Base-by-base conservation (phyloP, 2,329 filamentous ascomycete genomes). In the Colletotrichum lini region DNA sequence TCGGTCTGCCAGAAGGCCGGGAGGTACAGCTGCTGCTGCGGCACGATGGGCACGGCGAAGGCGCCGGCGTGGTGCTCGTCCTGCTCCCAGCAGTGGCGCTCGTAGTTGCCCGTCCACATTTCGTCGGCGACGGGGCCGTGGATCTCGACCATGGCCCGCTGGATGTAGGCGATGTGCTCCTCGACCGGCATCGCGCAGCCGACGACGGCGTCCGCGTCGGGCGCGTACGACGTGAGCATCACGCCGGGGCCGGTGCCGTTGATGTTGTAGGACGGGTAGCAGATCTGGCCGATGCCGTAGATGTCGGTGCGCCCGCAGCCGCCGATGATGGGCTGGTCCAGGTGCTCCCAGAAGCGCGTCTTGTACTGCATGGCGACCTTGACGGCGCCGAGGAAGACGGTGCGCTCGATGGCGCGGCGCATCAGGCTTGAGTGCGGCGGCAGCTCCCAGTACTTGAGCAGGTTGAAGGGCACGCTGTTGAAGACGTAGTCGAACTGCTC, bases 1-100 rank as follows among this genome's bases (percentile, higher is more conserved):
- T 91, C 88, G 0, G 89, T 91, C 73, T 88, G 82, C 73, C 88
- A 90, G 74, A 89, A 91, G 0, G 88, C 87, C 0, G 90, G 89
- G 2, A 91, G 78, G 70, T 89, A 91, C 6, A 91, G 75, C 42
- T 90, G 83, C 73, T 91, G 88, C 76, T 90, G 89, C 0, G 85
- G 85, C 1, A 87, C 81, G 0, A 82, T 77, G 0, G 88, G 88
- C 35, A 80, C 75, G 0, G 85, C 84, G 85, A 88, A 91, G 2
- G 87, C 86, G 30, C 87, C 88, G 1, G 86, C 87, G 70, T 90
- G 85, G 66, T 88, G 85, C 74, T 88, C 84, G 53, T 90, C 86
- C 1, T 82, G 76, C 68, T 88, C 83, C 89, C 89, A 91, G 77
- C 89, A 91, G 54, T 87, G 85, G 0, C 89, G 83, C n/a, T 88